Evolutionary conservation across 2,329 filamentous ascomycete species (phyloP).

Genomic region (Fusarium graminum): DNA sequence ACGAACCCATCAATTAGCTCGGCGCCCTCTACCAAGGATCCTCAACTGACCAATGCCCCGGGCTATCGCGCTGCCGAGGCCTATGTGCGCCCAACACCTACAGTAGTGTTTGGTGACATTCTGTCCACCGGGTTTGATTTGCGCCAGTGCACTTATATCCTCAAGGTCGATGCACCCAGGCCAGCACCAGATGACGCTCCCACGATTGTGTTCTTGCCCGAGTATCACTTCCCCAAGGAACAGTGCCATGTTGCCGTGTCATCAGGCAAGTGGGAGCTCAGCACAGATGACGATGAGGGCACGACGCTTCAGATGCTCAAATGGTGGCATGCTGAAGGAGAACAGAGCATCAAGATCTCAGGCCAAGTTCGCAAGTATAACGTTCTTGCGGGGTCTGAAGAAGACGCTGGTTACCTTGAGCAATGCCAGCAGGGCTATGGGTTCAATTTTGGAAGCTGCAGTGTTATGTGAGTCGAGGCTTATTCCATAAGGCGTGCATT

Average conservation of each 20-base stretch:
- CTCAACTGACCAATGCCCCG: slow-evolving; percentile 71
- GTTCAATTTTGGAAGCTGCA: slow-evolving; percentile 61
- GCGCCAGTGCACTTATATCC: slow-evolving; percentile 79
- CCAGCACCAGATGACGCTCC: slow-evolving; percentile 73
- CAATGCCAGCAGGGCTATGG: slow-evolving; percentile 68
- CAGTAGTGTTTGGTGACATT: slow-evolving; percentile 79
- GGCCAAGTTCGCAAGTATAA: slow-evolving; percentile 78
- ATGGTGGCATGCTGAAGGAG: slow-evolving; percentile 94
- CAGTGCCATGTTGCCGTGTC: slow-evolving; percentile 79
- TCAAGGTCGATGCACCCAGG: slow-evolving; percentile 74
- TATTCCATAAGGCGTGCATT: slow-evolving; percentile 2
- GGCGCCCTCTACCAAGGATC: slow-evolving; percentile 63
- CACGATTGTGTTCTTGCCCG: slow-evolving; percentile 87
- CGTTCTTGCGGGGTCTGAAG: slow-evolving; percentile 68
- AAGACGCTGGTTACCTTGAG: slow-evolving; percentile 84
- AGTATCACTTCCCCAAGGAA: slow-evolving; percentile 89
- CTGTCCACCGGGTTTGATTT: slow-evolving; percentile 84
- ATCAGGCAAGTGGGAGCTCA: slow-evolving; percentile 91
- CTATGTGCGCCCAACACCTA: slow-evolving; percentile 87
- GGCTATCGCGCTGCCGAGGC: slow-evolving; percentile 94
- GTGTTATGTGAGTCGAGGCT: slow-evolving; percentile 61
- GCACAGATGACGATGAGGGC: slow-evolving; percentile 76
- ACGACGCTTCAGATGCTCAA: slow-evolving; percentile 79
- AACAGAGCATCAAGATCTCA: slow-evolving; percentile 81
- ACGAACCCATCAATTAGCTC: slow-evolving; percentile 76